Evolutionary conservation across 2,329 filamentous ascomycete genomes (phyloP), one percentile per base, ranked within the genome.

Genomic region (Penicillium sp.): DNA sequence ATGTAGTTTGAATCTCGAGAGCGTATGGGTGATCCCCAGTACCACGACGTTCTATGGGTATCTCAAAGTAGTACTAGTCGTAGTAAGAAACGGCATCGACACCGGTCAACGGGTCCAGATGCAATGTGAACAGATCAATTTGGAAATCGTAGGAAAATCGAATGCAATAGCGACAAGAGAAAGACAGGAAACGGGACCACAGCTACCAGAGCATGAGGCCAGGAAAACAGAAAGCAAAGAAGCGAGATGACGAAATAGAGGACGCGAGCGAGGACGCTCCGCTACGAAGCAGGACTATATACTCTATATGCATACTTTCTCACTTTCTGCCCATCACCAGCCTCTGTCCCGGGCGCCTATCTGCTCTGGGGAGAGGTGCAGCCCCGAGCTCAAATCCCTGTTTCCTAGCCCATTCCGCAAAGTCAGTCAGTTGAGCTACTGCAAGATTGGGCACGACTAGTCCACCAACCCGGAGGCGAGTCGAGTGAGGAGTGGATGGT

Each of bases 141-240:
- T n/a, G 38, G 16, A 37, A 19, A 54, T 42, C 26, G 10, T 14
- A 11, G 28, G 38, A 53, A 53, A 53, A 46, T 37, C 52, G 51
- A 60, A 45, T 58, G 49, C 49, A 28, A 19, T 37, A 40, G 40
- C 14, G 51, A 66, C 58, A 57, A 64, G 65, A 26, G 42, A 62
- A 60, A 61, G 63, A 69, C 68, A 53, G 65, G 70, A 69, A 58
- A 64, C 59, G 56, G 64, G 40, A 22, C 66, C 65, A 67, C 62
- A 66, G 73, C 73, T 76, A 68, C 73, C 73, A 74, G 73, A 76
- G 73, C 73, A 58, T 64, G 61, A 69, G 67, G 68, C 70, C 61
- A 65, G 33, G 62, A 53, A 37, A 57, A 67, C 22, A 16, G n/a
- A 46, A 55, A n/a, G 33, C 13, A 35, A 55, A 43, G 6, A 69